Base-by-base conservation (phyloP, 2,329 filamentous ascomycete species). In the Teratosphaeria pseudoeucalypti region DNA sequence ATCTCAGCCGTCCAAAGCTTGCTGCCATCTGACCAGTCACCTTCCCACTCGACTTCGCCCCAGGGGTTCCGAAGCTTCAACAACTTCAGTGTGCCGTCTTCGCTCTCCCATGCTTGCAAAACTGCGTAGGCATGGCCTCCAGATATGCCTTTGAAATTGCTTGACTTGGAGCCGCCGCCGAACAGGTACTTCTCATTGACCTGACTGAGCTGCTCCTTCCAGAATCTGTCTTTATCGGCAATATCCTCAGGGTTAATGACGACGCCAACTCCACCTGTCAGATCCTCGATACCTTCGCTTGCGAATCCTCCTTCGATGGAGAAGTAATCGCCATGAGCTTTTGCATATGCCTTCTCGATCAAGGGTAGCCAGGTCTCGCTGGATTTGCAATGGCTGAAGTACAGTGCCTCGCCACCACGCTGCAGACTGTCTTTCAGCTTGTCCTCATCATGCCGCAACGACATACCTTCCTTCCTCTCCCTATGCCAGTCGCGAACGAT, bases 291-390 rank as follows among this genome's bases (percentile, higher is more conserved):
- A 1, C 78, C 81, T 65, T 84, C 82, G 9, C 79, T 14, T 81
- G 87, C 85, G 69, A 85, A 90, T 0, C 89, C 89, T 6, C 88
- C 88, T 49, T 88, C 82, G 37, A 95, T 88, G 1, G 86, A 81
- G 19, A 80, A 82, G 65, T 88, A 95, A 68, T 94, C 88, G 2
- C 88, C 89, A 66, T 94, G 89, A 0, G 87, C 87, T 72, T 94
- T 94, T 23, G 89, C 89, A 69, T 89, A 92, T 1, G 89, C 89
- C 72, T 92, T 92, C 68, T 92, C 88, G 1, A 92, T 77, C 27
- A 94, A 75, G 0, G 89, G 87, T 5, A 92, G 78, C 89, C 89
- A 94, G 0, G 88, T 92, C 72, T 92, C 89, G 68, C 90, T 90
- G 37, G 85, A 83, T 75, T 71, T 88, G 73, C 86, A 90, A 68